A percentile compares a stretch with the other conserved stretches of the same genome.
These are phyloP conservation scores for Panicum hallii DNA, from an alignment of 202 grass and related monocot species.

Conservation along the genomic window DNA sequence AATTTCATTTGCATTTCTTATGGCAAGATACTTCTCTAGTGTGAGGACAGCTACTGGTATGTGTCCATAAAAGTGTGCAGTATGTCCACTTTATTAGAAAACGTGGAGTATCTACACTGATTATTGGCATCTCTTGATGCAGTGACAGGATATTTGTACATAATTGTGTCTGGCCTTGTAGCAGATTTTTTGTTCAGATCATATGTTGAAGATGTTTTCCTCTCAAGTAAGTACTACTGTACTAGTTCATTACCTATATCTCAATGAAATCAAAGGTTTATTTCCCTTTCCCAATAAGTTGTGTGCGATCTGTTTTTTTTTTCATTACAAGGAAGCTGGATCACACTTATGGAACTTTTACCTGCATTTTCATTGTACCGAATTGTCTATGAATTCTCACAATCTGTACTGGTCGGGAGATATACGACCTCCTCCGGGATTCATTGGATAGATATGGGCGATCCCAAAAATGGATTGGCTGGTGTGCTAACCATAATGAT, in stretches of 20 bases:
- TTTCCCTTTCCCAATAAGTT: neutral
- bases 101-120: slow-evolving; percentile 15
- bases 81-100: slow-evolving; percentile 15
- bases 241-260: neutral
- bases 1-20: slow-evolving; percentile 72
- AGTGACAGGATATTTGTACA: slow-evolving; percentile 62
- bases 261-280: neutral
- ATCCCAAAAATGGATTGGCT: slow-evolving; percentile 54
- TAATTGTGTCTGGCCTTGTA: slow-evolving; percentile 48
- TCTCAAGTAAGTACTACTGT: slow-evolving; percentile 6
- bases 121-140: slow-evolving; percentile 30
- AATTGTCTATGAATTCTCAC: slow-evolving; percentile 53
- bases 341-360: slow-evolving; percentile 56
- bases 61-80: neutral
- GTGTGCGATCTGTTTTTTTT: neutral
- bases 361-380: slow-evolving; percentile 66
- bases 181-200: slow-evolving; percentile 46
- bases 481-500: slow-evolving; percentile 51
- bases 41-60: slow-evolving; percentile 67
- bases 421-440: slow-evolving; percentile 31
- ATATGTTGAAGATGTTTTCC: slow-evolving; percentile 47
- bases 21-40: slow-evolving; percentile 59
- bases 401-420: slow-evolving; percentile 9
- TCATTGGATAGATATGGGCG: slow-evolving; percentile 48
- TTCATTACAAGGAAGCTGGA: slow-evolving; percentile 54